These are phyloP conservation scores for Amanita fuliginea DNA, from an alignment of 768 basidiomycete species.

Conservation along the genomic window DNA sequence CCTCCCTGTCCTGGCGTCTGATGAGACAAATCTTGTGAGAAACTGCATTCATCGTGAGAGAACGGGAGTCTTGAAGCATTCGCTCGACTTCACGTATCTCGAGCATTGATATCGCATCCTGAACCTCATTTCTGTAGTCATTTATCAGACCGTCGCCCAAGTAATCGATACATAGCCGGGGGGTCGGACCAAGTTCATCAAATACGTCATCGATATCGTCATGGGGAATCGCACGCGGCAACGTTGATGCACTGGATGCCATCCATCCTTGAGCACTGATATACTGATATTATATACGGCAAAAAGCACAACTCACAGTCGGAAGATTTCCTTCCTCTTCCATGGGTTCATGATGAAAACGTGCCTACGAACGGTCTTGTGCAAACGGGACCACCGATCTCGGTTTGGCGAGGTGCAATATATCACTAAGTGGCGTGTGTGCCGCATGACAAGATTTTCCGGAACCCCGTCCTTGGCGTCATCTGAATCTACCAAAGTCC, in stretches of 20 bases:
- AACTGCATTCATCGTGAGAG: slow-evolving; percentile 11
- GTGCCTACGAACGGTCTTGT: slow-evolving; percentile 8
- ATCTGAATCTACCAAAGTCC: no score
- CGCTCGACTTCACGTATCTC: slow-evolving; percentile 2
- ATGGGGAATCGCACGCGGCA: no score
- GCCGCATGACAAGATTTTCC: no score
- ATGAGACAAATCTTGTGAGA: slow-evolving; percentile 12
- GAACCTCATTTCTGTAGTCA: no score
- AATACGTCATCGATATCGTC: no score
- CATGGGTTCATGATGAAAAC: slow-evolving; percentile 14
- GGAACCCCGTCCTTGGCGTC: no score
- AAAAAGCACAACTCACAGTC: slow-evolving; percentile 9
- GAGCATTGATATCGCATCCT: neutral
- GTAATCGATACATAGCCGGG: no score
- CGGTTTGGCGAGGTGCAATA: no score
- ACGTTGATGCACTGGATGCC: neutral
- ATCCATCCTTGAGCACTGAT: slow-evolving; percentile 7
- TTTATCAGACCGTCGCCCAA: no score
- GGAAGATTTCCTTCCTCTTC: slow-evolving; percentile 9
- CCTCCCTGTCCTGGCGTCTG: slow-evolving; percentile 10
- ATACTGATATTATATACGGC: slow-evolving; percentile 6
- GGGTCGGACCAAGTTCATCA: no score
- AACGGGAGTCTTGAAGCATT: slow-evolving; percentile 3
- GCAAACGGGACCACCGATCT: slow-evolving; percentile 12
- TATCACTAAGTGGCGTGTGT: no score